Percentiles rank a stretch among this genome's conserved stretches.
Conservation (phyloP, 805 yeast species). For the Metschnikowia amazonensis region DNA sequence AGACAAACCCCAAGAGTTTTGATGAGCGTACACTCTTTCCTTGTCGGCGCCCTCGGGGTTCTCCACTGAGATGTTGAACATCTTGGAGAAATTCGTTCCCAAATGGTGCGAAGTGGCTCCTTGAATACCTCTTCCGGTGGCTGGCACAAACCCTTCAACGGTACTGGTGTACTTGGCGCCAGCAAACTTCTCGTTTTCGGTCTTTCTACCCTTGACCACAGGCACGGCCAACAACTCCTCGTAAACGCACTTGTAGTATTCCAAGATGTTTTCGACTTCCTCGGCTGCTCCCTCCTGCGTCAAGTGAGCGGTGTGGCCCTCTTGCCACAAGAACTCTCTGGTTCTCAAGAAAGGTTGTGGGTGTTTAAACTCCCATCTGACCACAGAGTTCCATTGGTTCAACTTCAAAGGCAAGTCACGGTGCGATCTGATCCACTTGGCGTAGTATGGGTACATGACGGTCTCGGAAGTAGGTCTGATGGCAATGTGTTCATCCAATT, state of each 20-base stretch:
- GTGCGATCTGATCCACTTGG: conserved; percentile 98
- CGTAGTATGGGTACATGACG: conserved; percentile 98
- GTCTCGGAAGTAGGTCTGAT: conserved; percentile 99
- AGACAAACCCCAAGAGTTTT: conserved; percentile 98
- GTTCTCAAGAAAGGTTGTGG: conserved; percentile 99
- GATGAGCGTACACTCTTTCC: conserved; percentile 86
- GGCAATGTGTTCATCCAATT: conserved; percentile 96
- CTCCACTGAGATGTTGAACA: conserved; percentile 95
- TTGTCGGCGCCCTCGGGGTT: conserved; percentile 88
- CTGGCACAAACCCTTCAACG: conserved; percentile 93
- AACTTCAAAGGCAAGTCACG: conserved; percentile 94
- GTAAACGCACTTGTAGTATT: conserved; percentile 79
- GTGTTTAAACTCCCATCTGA: conserved; percentile 99
- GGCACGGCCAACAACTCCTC: conserved; percentile 96
- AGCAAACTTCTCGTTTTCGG: conserved; percentile 97
- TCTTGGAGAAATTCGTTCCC: conserved; percentile 97
- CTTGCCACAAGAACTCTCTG: conserved; percentile 99
- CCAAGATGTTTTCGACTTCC: conserved; percentile 85
- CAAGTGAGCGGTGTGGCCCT: conserved; percentile 97
- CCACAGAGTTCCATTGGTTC: conserved; percentile 99
- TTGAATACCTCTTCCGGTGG: conserved; percentile 99
- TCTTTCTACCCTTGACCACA: conserved; percentile 89
- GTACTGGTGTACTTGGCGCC: conserved; percentile 97
- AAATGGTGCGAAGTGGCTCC: conserved; percentile 98
- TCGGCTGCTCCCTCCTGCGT: conserved; percentile 73